Evolutionary conservation across 202 grass and related monocot genomes (phyloP).

Genomic region (Carex arenaria): DNA sequence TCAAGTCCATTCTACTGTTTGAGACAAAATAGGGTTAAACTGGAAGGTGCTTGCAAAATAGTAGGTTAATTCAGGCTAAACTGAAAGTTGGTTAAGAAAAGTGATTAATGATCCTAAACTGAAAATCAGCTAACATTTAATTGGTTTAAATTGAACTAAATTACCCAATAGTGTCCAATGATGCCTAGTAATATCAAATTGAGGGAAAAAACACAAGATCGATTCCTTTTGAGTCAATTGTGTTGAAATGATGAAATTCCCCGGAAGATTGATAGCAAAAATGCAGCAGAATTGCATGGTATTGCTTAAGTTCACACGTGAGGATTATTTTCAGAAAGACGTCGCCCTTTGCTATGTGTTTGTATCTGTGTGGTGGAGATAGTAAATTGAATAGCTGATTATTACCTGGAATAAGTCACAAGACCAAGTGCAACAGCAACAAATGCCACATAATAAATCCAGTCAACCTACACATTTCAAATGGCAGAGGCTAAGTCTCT

Average conservation of each 20-base stretch:
- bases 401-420: constrained; percentile 67
- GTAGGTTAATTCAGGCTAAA: neutral
- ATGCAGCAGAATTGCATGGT: neutral
- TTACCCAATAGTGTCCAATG: neutral
- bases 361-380: neutral
- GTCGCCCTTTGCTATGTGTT: neutral
- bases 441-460: constrained; percentile 85
- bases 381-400: neutral
- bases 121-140: neutral
- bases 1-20: neutral
- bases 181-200: neutral
- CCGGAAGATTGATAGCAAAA: neutral
- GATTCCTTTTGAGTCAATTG: neutral
- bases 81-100: neutral
- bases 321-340: neutral
- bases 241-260: neutral
- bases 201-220: neutral
- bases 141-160: neutral
- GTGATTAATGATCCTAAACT: neutral
- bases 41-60: neutral
- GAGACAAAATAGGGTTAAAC: neutral
- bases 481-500: neutral
- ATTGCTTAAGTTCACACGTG: neutral
- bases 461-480: constrained; percentile 58
- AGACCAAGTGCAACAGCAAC: constrained; percentile 42